These are phyloP conservation scores for Aspergillus novoparasiticus DNA, from an alignment of 2,329 filamentous ascomycete genomes.

Conservation along the genomic window DNA sequence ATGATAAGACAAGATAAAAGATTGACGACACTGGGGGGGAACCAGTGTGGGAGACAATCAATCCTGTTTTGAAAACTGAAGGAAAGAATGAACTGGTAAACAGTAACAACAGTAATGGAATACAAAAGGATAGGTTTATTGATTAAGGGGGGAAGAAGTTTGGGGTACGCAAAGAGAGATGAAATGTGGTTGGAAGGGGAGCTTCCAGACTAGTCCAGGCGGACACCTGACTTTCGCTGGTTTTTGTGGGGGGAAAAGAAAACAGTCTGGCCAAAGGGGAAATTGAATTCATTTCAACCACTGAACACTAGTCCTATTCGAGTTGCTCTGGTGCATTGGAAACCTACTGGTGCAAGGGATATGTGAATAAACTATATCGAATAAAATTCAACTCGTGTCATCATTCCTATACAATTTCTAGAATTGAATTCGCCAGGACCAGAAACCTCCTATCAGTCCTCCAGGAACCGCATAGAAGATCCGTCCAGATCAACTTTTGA, in stretches of 20 bases:
- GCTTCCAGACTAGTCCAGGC: slow-evolving; percentile 20
- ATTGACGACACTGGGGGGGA: slow-evolving; percentile 11
- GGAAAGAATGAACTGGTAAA: slow-evolving; percentile 18
- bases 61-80: background rate
- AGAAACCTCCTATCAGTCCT: slow-evolving; percentile 1
- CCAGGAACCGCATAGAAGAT: background rate
- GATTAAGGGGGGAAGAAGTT: slow-evolving; percentile 5
- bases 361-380: background rate
- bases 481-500: slow-evolving; percentile 9
- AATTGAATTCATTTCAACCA: background rate
- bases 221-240: slow-evolving; percentile 29
- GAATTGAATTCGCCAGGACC: slow-evolving; percentile 2
- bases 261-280: slow-evolving; percentile 1
- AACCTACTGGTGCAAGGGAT: background rate
- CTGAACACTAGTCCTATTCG: background rate
- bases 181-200: slow-evolving; percentile 36
- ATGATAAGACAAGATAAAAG: slow-evolving; percentile 10
- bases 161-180: slow-evolving; percentile 19
- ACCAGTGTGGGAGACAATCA: slow-evolving; percentile 9
- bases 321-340: background rate
- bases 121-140: background rate
- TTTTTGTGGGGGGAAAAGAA: slow-evolving; percentile 18
- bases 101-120: slow-evolving; percentile 9
- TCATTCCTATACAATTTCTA: slow-evolving; percentile 13
- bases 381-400: slow-evolving; percentile 8